Evolutionary conservation across 176 grass and related monocot species (phyloP), one percentile per base, ranked within the genome.

Genomic region (Luzula sylvatica): DNA sequence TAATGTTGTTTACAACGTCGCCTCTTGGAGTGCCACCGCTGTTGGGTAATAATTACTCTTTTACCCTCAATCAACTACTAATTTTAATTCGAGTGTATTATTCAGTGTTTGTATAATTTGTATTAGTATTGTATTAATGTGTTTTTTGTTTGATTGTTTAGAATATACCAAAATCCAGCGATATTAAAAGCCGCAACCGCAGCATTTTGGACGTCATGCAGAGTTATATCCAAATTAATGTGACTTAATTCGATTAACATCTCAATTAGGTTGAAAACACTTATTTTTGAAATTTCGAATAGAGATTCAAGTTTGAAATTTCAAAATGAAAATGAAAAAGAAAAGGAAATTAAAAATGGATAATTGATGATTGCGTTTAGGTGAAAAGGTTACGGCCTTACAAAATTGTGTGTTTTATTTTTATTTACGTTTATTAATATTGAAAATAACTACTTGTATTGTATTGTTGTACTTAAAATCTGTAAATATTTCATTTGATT

Each of bases 1-100:
- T 52, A 75, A 79, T 82, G 68, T 82, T 18, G 46, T 86, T 29
- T 96, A 96, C 42, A 96, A 89, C 44, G 58, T 89, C 25, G 78
- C 81, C 66, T 96, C 92, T 40, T 90, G 92, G 85, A 65, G 85
- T 45, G 85, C 92, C 29, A 96, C 92, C 53, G 85, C 92, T 67
- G 46, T 90, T 57, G 78, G 85, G 92, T 89, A 79, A 55, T 32
- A 56, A 65, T 14, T 68, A 23, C 15, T 7, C 49, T 59, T 16
- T 32, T 16, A 26, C n/a, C 23, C 21, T 56, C 16, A 43, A 25
- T 32, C 26, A 50, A 15, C 23, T 11, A 17, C 15, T 26, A 23
- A 42, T 16, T 43, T 19, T 7, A 8, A 16, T 5, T 43, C n/a
- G 30, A 27, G 26, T 62, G 23, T 11, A 11, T 9, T 26, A 62